A percentile compares a stretch with the other conserved stretches of the same genome.
Conservation (phyloP, 2,329 filamentous ascomycete genomes). For the Penicillium sp. region DNA sequence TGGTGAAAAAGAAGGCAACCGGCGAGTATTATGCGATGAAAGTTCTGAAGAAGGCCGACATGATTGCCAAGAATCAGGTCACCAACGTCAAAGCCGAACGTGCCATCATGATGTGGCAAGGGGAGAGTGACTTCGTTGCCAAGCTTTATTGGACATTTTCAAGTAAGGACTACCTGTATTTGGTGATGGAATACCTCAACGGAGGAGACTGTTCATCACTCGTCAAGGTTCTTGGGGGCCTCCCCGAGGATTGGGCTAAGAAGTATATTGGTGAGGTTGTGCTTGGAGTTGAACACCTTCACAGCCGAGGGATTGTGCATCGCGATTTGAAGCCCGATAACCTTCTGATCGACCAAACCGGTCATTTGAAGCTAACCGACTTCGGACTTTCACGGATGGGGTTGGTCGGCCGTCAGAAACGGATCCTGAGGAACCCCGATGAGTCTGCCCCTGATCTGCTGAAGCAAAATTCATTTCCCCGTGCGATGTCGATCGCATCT, state of each 20-base stretch:
- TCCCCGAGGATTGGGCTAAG: slow-evolving; percentile 96
- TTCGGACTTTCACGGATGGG: slow-evolving; percentile 98
- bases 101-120: slow-evolving; percentile 99
- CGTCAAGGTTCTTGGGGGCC: slow-evolving; percentile 86
- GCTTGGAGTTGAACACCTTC: slow-evolving; percentile 92
- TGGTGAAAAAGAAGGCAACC: slow-evolving; percentile 98
- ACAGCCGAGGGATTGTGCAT: slow-evolving; percentile 92
- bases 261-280: slow-evolving; percentile 97
- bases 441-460: slow-evolving; percentile 90
- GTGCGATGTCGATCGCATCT: slow-evolving; percentile 79
- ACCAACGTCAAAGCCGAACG: slow-evolving; percentile 98
- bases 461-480: slow-evolving; percentile 86
- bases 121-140: slow-evolving; percentile 96
- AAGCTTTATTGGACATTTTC: slow-evolving; percentile 99
- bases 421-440: slow-evolving; percentile 72
- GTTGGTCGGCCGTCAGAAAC: slow-evolving; percentile 91
- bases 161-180: slow-evolving; percentile 96
- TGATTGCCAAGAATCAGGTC: slow-evolving; percentile 99
- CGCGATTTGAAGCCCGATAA: slow-evolving; percentile 97
- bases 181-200: slow-evolving; percentile 99
- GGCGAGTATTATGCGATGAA: slow-evolving; percentile 99
- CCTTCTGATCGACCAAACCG: slow-evolving; percentile 91
- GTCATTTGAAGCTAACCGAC: slow-evolving; percentile 94
- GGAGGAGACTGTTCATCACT: slow-evolving; percentile 95
- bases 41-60: slow-evolving; percentile 98